These are phyloP conservation scores for Mycosarcoma maydis DNA, from an alignment of 1,284 basidiomycete species.

Conservation along the genomic window DNA sequence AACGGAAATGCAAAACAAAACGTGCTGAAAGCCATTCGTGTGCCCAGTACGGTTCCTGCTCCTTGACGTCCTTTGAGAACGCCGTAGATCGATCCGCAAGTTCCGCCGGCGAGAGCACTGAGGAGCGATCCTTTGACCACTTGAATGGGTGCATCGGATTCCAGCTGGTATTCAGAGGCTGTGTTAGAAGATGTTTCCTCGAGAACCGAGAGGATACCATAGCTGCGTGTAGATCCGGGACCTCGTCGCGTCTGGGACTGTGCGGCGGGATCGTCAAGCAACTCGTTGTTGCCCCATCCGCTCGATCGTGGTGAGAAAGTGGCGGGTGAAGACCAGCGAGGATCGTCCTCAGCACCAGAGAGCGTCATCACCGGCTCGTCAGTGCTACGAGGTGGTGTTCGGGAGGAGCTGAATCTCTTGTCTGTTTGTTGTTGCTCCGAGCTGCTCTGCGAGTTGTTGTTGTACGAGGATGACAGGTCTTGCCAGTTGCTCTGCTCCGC, in stretches of 20 bases:
- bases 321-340: conserved; percentile 38
- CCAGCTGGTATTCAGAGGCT: conserved; percentile 13
- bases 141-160: conserved; percentile 42
- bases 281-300: conserved; percentile 40
- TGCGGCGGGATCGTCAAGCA: conserved; percentile 25
- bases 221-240: conserved; percentile 2
- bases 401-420: background rate
- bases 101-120: conserved; percentile 27
- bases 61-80: conserved; percentile 33
- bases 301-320: conserved; percentile 25
- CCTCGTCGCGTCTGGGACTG: background rate
- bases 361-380: conserved; percentile 42
- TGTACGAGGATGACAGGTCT: conserved; percentile 7
- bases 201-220: conserved; percentile 34
- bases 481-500: conserved; percentile 9
- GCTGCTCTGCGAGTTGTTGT: background rate
- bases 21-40: conserved; percentile 31
- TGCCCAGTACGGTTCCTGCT: conserved; percentile 32
- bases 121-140: conserved; percentile 49
- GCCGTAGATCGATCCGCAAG: conserved; percentile 40
- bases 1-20: conserved; percentile 49
- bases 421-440: conserved; percentile 3
- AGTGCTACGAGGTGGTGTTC: background rate
- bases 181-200: conserved; percentile 10
- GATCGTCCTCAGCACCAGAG: conserved; percentile 32